phyloP scores from a whole-genome alignment of 805 yeast species.

The Ogataea henricii region DNA sequence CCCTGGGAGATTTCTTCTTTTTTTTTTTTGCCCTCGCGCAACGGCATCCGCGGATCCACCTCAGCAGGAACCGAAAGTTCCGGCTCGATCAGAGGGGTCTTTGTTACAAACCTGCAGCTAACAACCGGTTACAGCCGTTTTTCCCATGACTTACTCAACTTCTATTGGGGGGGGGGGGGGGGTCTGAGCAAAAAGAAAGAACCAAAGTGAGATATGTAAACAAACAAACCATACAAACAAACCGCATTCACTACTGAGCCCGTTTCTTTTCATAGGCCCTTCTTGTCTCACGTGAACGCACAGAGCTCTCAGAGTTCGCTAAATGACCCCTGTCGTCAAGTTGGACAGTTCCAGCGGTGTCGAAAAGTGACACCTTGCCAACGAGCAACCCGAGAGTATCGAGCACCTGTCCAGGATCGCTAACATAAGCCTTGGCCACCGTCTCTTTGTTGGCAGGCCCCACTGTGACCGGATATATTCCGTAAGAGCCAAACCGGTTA shows the following conservation, averaged over 20 bases:
- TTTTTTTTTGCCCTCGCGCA: background rate
- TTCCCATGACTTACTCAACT: background rate
- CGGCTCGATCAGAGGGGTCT: background rate
- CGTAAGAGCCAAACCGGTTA: conserved; percentile 54
- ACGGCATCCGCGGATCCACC: background rate
- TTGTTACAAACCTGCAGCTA: background rate
- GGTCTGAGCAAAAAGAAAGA: background rate
- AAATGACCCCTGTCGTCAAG: conserved; percentile 79
- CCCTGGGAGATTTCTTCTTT: background rate
- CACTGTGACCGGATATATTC: conserved; percentile 83
- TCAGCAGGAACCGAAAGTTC: background rate
- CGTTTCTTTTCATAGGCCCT: conserved; percentile 31
- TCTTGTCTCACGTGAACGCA: conserved; percentile 41
- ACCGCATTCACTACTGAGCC: background rate
- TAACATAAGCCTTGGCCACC: conserved; percentile 79
- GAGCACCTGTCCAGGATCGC: conserved; percentile 80
- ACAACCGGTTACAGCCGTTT: background rate
- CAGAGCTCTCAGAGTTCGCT: conserved; percentile 46
- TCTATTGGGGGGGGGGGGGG: no score
- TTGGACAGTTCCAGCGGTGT: conserved; percentile 74
- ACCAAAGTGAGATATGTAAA: background rate
- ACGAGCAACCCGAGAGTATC: conserved; percentile 79
- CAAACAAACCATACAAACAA: no score
- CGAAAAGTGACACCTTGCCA: conserved; percentile 78
- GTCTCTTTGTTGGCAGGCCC: conserved; percentile 91